Evolutionary conservation across 805 yeast species (phyloP).

Genomic region (Pichia gijzeniarum): DNA sequence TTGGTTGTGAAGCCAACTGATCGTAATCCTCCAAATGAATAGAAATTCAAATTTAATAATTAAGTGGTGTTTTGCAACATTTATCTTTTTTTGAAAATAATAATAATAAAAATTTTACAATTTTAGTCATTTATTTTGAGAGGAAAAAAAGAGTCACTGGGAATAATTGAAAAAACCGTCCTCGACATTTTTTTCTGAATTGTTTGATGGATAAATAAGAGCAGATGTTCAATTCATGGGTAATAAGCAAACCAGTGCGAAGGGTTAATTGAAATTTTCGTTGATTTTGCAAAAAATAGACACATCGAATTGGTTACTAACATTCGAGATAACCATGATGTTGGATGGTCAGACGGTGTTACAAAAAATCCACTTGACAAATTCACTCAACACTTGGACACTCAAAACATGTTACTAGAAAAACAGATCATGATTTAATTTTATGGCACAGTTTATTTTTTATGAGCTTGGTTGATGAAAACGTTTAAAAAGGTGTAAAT

Average conservation of each 20-base stretch:
- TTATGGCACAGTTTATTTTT: slow-evolving; percentile 76
- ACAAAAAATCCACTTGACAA: slow-evolving; percentile 49
- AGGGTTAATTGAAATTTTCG: slow-evolving; percentile 61
- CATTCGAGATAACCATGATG: slow-evolving; percentile 90
- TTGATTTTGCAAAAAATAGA: slow-evolving; percentile 11
- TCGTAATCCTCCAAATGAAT: too few species aligned
- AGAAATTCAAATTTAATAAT: too few species aligned
- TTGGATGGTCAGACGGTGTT: slow-evolving; percentile 80
- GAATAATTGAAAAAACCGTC: too few species aligned
- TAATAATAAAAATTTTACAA: too few species aligned
- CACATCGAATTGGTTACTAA: slow-evolving; percentile 37
- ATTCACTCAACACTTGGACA: slow-evolving; percentile 67
- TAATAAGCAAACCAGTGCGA: slow-evolving; percentile 45
- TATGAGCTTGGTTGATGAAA: slow-evolving; percentile 45
- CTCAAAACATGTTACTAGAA: slow-evolving; percentile 47
- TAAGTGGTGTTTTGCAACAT: too few species aligned
- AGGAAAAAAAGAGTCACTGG: too few species aligned
- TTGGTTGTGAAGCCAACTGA: too few species aligned
- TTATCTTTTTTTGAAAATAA: too few species aligned
- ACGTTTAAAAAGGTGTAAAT: slow-evolving; percentile 42
- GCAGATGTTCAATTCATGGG: slow-evolving; percentile 55
- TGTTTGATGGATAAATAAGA: slow-evolving; percentile 94
- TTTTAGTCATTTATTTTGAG: too few species aligned
- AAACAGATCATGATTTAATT: slow-evolving; percentile 66
- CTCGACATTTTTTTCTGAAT: slow-evolving; percentile 86